Percentiles rank a stretch among this genome's conserved stretches.
These are phyloP conservation scores for Leccinellum rugosiceps DNA, from an alignment of 768 basidiomycete genomes.

Conservation along the genomic window DNA sequence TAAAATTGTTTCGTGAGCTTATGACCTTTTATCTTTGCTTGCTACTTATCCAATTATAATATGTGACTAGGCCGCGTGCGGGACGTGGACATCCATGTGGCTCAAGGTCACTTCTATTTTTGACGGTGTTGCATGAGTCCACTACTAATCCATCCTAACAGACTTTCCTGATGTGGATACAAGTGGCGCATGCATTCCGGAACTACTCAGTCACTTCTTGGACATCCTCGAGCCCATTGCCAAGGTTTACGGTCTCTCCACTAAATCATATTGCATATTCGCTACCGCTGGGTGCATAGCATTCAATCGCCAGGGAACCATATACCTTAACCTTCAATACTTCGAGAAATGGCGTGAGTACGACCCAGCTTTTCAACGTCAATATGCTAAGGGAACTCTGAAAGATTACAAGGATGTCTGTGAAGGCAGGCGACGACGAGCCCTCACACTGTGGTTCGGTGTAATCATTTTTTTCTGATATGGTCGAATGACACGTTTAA, in stretches of 20 bases:
- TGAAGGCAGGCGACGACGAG: background rate
- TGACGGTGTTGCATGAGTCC: background rate
- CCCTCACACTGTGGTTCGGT: background rate
- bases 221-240: constrained; percentile 60
- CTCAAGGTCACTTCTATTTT: constrained; percentile 43
- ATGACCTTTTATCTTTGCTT: background rate
- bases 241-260: constrained; percentile 65
- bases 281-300: constrained; percentile 68
- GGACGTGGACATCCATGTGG: constrained; percentile 53
- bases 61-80: constrained; percentile 47
- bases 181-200: constrained; percentile 48
- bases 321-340: constrained; percentile 87
- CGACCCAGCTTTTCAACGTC: background rate
- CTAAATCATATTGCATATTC: constrained; percentile 78
- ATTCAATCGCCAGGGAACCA: constrained; percentile 81
- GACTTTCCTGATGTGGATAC: constrained; percentile 48
- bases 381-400: background rate
- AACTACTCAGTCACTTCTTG: constrained; percentile 63
- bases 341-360: constrained; percentile 80
- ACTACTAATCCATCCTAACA: constrained; percentile 24
- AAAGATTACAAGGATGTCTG: constrained; percentile 8
- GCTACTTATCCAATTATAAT: background rate
- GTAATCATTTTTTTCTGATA: background rate
- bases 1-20: constrained; percentile 51
- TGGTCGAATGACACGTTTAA: background rate